Evolutionary conservation across 2,329 filamentous ascomycete species (phyloP).

Genomic region (Talaromyces albobiverticillius): DNA sequence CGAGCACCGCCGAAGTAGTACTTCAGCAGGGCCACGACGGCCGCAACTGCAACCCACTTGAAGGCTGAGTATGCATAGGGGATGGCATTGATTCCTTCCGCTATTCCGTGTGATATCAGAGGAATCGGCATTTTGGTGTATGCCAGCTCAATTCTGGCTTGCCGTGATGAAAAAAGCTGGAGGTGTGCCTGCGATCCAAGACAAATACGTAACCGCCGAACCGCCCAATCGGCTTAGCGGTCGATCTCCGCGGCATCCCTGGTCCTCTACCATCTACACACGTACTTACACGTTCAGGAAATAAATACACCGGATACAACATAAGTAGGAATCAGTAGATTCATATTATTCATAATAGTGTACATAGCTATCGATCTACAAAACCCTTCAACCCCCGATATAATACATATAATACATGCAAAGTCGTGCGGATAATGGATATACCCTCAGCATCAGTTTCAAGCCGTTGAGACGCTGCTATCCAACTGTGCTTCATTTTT

Average conservation of each 20-base stretch:
- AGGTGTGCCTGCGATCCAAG: not conserved
- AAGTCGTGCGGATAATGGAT: too few relatives aligned
- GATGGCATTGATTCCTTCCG: conserved; percentile 54
- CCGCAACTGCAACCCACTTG: conserved; percentile 52
- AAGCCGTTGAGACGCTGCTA: not conserved
- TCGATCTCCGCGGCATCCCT: too few relatives aligned
- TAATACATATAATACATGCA: not conserved
- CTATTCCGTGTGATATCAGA: conserved; percentile 53
- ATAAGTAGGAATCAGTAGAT: too few relatives aligned
- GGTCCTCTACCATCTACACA: too few relatives aligned
- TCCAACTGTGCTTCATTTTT: not conserved
- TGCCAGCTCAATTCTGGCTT: not conserved
- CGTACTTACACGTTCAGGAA: too few relatives aligned
- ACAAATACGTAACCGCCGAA: too few relatives aligned
- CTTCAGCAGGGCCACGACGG: conserved; percentile 61
- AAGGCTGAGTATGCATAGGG: conserved; percentile 54
- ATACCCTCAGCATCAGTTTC: not conserved
- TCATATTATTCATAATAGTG: not conserved
- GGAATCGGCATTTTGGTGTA: conserved; percentile 59
- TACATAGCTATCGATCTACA: not conserved
- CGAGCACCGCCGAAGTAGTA: conserved; percentile 71
- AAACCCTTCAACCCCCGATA: not conserved
- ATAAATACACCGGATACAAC: too few relatives aligned
- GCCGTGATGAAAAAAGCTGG: not conserved
- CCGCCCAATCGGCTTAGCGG: too few relatives aligned